Percentiles rank a stretch among this genome's conserved stretches.
Conservation (phyloP, 768 basidiomycete species). For the Leucocoprinus sp. region DNA sequence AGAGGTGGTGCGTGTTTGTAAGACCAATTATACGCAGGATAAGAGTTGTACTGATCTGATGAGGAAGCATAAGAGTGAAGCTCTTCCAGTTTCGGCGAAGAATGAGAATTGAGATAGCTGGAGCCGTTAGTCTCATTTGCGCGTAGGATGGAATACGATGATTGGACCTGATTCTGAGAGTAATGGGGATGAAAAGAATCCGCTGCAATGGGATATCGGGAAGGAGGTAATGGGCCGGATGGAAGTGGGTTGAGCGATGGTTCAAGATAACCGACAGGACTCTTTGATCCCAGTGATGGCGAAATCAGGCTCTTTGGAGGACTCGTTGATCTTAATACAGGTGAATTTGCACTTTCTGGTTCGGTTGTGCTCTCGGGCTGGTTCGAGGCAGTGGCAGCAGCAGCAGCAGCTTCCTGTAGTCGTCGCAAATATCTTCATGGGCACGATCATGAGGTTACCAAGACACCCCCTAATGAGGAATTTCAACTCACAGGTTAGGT, state of each 20-base stretch:
- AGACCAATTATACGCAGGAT: conserved; percentile 64
- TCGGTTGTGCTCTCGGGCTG: conserved; percentile 31
- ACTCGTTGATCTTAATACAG: conserved; percentile 40
- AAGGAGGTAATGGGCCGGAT: conserved; percentile 47
- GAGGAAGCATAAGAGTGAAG: conserved; percentile 27
- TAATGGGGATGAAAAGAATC: conserved; percentile 60
- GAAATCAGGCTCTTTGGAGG: conserved; percentile 41
- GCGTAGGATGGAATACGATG: conserved; percentile 32
- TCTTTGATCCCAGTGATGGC: conserved; percentile 34
- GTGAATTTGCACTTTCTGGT: conserved; percentile 34
- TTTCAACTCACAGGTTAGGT: conserved; percentile 67
- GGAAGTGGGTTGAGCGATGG: conserved; percentile 33
- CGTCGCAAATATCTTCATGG: conserved; percentile 61
- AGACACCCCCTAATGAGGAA: not conserved
- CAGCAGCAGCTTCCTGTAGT: conserved; percentile 69
- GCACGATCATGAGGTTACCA: conserved; percentile 7
- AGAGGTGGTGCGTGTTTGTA: conserved; percentile 53
- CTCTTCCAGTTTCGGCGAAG: conserved; percentile 39
- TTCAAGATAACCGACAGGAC: conserved; percentile 47
- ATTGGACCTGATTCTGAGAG: conserved; percentile 27
- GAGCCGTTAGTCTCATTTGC: conserved; percentile 31
- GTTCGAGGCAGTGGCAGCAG: conserved; percentile 32
- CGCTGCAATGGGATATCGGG: conserved; percentile 62
- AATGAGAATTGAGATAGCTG: conserved; percentile 21
- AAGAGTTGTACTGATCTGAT: conserved; percentile 51